These are phyloP conservation scores for Tetracladium maxilliforme DNA, from an alignment of 2,329 filamentous ascomycete species.

Conservation along the genomic window DNA sequence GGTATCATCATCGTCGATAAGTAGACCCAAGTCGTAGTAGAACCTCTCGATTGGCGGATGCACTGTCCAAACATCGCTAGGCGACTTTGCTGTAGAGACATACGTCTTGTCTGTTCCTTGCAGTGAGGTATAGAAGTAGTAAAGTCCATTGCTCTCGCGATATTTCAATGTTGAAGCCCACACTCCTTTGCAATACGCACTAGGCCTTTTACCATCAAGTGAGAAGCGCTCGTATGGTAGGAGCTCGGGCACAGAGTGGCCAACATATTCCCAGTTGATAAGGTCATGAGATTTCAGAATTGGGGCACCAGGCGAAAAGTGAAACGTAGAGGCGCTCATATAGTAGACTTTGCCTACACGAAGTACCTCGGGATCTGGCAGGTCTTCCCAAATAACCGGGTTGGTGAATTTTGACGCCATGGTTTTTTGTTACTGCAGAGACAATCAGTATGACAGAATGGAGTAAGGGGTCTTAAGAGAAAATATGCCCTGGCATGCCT, in stretches of 20 bases:
- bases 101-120: not conserved
- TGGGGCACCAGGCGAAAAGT: constrained; percentile 27
- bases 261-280: constrained; percentile 16
- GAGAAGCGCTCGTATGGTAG: constrained; percentile 20
- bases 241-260: constrained; percentile 4
- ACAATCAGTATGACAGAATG: too few species aligned
- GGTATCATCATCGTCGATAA: constrained; percentile 26
- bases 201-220: constrained; percentile 7
- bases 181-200: not conserved
- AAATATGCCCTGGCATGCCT: too few species aligned
- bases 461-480: too few species aligned
- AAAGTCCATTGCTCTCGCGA: not conserved
- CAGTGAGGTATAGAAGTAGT: too few species aligned
- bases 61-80: constrained; percentile 5
- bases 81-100: not conserved
- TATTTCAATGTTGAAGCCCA: not conserved
- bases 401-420: constrained; percentile 33
- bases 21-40: constrained; percentile 26
- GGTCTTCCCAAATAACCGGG: constrained; percentile 36
- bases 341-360: constrained; percentile 30
- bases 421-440: too few species aligned
- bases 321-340: constrained; percentile 26
- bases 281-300: constrained; percentile 26
- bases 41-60: constrained; percentile 19
- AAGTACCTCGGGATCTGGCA: constrained; percentile 37